phyloP scores from a whole-genome alignment of 176 grass and related monocot species.

The Raddia distichophylla region DNA sequence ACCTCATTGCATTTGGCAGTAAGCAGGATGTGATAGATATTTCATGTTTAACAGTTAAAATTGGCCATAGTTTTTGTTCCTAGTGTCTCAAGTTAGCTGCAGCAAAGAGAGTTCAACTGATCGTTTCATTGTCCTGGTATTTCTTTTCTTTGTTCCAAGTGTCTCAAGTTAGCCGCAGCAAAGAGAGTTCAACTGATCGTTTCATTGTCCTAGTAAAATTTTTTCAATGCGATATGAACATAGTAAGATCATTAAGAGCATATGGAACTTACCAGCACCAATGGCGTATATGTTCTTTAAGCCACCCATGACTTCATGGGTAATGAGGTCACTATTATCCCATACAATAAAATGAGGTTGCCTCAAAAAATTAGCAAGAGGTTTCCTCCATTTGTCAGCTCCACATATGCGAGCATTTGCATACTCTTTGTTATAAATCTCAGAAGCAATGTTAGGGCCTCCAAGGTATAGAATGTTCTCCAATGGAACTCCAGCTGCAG shows the following conservation, averaged over 20 bases:
- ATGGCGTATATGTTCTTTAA: slow-evolving; percentile 98
- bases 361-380: slow-evolving; percentile 91
- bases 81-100: neutral
- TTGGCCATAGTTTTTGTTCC: neutral
- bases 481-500: slow-evolving; percentile 68
- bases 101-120: neutral
- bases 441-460: slow-evolving; percentile 95
- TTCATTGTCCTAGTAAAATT: neutral
- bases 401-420: slow-evolving; percentile 97
- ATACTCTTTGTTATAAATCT: slow-evolving; percentile 99
- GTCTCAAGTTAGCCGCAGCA: neutral
- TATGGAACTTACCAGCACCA: slow-evolving; percentile 79
- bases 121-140: too few relatives aligned
- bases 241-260: neutral
- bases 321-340: slow-evolving; percentile 91
- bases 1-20: neutral
- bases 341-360: slow-evolving; percentile 98
- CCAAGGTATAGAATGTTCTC: slow-evolving; percentile 97
- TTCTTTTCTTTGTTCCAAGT: neutral
- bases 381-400: slow-evolving; percentile 90
- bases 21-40: neutral
- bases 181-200: neutral
- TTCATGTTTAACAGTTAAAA: slow-evolving; percentile 8
- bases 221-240: neutral
- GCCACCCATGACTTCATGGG: slow-evolving; percentile 97